Percentiles rank a stretch among this genome's conserved stretches.
Conservation (phyloP, 192 early-diverging fungal species). For the Ambispora gerdemannii region DNA sequence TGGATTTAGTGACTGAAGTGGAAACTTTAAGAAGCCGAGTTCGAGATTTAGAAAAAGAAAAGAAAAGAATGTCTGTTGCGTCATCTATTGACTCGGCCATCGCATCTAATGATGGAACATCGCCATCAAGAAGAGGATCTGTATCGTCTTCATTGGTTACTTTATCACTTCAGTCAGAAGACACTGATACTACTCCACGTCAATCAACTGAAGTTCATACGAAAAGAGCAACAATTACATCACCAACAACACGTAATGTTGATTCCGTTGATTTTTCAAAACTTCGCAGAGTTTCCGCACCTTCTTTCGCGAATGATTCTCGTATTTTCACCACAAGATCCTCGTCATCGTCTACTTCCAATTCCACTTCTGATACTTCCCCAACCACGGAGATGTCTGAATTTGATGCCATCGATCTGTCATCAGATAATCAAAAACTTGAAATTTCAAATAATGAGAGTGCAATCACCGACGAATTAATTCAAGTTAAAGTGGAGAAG, state of each 20-base stretch:
- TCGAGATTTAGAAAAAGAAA: slow-evolving; percentile 44
- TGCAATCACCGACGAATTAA: slow-evolving; percentile 37
- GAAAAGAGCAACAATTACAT: no score
- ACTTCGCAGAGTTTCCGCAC: slow-evolving; percentile 27
- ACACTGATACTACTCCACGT: slow-evolving; percentile 23
- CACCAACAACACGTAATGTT: not conserved
- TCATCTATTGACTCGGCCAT: not conserved
- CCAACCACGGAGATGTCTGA: slow-evolving; percentile 6
- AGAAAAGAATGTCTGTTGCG: slow-evolving; percentile 40
- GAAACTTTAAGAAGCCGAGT: slow-evolving; percentile 53
- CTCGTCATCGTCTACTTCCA: not conserved
- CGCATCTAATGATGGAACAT: not conserved
- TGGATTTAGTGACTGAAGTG: slow-evolving; percentile 45
- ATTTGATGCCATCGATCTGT: not conserved
- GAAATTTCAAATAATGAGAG: slow-evolving; percentile 8
- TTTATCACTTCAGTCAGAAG: not conserved
- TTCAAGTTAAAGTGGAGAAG: slow-evolving; percentile 39
- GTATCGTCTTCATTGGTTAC: slow-evolving; percentile 3
- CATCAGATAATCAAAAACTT: not conserved
- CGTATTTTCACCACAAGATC: slow-evolving; percentile 17
- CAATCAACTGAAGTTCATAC: slow-evolving; percentile 10
- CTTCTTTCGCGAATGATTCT: slow-evolving; percentile 23
- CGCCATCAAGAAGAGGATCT: not conserved
- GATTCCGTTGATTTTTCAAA: not conserved
- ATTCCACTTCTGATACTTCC: not conserved